A percentile compares a stretch with the other conserved stretches of the same genome.
These are phyloP conservation scores for Kodamaea leandrae DNA, from an alignment of 805 yeast genomes.

Conservation along the genomic window DNA sequence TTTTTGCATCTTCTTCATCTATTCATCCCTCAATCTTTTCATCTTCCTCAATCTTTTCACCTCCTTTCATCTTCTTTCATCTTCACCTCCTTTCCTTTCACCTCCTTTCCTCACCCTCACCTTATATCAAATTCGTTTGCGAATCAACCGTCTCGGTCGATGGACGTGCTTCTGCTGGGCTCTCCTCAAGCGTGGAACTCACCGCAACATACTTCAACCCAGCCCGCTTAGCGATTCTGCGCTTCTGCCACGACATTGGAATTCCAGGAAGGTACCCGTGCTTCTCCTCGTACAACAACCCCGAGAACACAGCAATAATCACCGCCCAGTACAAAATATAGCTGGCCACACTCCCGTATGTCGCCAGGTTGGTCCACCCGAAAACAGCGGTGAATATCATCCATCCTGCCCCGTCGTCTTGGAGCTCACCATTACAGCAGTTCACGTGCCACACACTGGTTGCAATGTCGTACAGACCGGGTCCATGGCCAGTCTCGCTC, in stretches of 20 bases:
- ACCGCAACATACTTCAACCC: neutral
- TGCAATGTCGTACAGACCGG: slow-evolving; percentile 83
- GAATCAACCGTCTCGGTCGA: neutral
- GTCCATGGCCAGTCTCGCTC: slow-evolving; percentile 87
- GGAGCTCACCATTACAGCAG: slow-evolving; percentile 79
- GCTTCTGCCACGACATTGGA: slow-evolving; percentile 61
- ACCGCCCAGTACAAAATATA: slow-evolving; percentile 70
- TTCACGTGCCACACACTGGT: slow-evolving; percentile 91
- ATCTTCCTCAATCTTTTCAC: neutral
- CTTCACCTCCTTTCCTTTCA: too few relatives aligned
- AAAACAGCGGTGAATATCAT: slow-evolving; percentile 84
- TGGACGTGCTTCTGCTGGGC: neutral
- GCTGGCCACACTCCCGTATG: slow-evolving; percentile 78
- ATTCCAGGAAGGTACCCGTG: slow-evolving; percentile 30
- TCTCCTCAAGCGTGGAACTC: neutral
- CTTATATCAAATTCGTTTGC: neutral
- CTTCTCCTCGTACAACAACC: slow-evolving; percentile 47
- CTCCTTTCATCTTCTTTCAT: too few relatives aligned
- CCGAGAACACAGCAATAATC: slow-evolving; percentile 44
- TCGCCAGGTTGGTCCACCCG: slow-evolving; percentile 95
- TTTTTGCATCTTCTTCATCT: neutral
- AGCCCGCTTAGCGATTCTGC: slow-evolving; percentile 45
- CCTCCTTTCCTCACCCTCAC: neutral
- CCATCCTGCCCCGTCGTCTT: slow-evolving; percentile 79
- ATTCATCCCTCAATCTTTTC: neutral